These are phyloP conservation scores for Trichophaea hybrida DNA, from an alignment of 2,329 filamentous ascomycete species.

Conservation along the genomic window DNA sequence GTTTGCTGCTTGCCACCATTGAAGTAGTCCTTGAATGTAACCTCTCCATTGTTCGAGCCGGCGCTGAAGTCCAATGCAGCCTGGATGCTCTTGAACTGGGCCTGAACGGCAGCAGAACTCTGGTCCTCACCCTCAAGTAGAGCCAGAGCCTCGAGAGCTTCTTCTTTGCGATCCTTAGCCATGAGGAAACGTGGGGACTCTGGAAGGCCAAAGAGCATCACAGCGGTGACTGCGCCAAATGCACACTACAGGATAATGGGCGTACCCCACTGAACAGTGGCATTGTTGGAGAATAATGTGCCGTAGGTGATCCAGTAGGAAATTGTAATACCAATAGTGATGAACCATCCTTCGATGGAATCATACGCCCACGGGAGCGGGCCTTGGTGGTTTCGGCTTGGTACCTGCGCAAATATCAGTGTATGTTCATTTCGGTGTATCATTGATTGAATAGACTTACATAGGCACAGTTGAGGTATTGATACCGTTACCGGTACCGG, in stretches of 20 bases:
- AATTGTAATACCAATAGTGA: conserved; percentile 37
- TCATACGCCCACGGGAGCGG: conserved; percentile 37
- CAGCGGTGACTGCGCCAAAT: conserved; percentile 45
- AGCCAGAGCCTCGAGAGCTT: conserved; percentile 38
- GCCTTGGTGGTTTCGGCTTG: conserved; percentile 36
- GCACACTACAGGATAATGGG: conserved; percentile 44
- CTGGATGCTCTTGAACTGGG: conserved; percentile 45
- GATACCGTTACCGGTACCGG: conserved; percentile 41
- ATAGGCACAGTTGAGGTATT: conserved; percentile 37
- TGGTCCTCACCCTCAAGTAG: conserved; percentile 38
- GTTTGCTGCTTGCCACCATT: conserved; percentile 50
- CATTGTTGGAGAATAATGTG: conserved; percentile 30
- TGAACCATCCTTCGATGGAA: conserved; percentile 42
- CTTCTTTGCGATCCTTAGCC: conserved; percentile 34
- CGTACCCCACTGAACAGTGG: conserved; percentile 41
- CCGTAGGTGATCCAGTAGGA: conserved; percentile 48
- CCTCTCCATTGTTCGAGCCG: conserved; percentile 26
- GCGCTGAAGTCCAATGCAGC: conserved; percentile 50
- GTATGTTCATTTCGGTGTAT: conserved; percentile 13
- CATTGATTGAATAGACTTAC: conserved; percentile 1
- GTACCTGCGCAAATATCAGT: conserved; percentile 29
- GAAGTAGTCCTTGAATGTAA: conserved; percentile 39
- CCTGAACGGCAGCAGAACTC: conserved; percentile 36
- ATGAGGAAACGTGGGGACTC: conserved; percentile 40
- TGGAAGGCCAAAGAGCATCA: conserved; percentile 35